phyloP scores from a whole-genome alignment of 495 filamentous ascomycete genomes.

The Xylaria bambusicola region DNA sequence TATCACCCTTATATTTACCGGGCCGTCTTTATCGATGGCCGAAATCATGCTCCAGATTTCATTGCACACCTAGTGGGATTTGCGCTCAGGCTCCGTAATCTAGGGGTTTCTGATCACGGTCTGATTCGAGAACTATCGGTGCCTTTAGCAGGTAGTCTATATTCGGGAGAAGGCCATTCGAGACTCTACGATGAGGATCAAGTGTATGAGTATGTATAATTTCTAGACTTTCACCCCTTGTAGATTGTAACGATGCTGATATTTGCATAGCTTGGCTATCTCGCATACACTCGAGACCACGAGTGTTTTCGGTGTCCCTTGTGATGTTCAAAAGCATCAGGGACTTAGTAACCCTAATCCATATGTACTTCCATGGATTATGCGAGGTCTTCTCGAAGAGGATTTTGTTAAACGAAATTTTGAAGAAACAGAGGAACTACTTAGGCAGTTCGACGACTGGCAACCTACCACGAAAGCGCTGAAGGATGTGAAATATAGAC shows the following conservation, averaged over 20 bases:
- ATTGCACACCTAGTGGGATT: slow-evolving; percentile 92
- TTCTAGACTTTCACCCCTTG: too few species aligned
- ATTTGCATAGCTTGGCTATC: slow-evolving; percentile 65
- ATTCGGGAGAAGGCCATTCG: slow-evolving; percentile 90
- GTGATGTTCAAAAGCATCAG: slow-evolving; percentile 49
- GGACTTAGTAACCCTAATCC: slow-evolving; percentile 63
- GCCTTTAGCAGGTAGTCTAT: slow-evolving; percentile 87
- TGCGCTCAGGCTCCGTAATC: slow-evolving; percentile 86
- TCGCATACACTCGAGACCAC: slow-evolving; percentile 85
- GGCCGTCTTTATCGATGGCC: slow-evolving; percentile 91
- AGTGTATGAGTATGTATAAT: slow-evolving; percentile 79
- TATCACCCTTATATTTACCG: slow-evolving; percentile 91
- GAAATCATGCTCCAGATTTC: slow-evolving; percentile 91
- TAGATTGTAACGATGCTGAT: slow-evolving; percentile 22
- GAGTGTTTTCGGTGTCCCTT: slow-evolving; percentile 52
- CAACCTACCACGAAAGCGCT: slow-evolving; percentile 84
- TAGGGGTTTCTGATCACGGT: slow-evolving; percentile 89
- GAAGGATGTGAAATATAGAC: slow-evolving; percentile 92
- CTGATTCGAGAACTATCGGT: slow-evolving; percentile 87
- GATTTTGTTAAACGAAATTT: slow-evolving; percentile 84
- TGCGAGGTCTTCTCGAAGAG: slow-evolving; percentile 90
- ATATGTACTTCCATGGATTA: slow-evolving; percentile 89
- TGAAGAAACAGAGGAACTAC: slow-evolving; percentile 74
- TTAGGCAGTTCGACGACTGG: slow-evolving; percentile 92
- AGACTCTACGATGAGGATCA: slow-evolving; percentile 85